Evolutionary conservation across 176 grass and related monocot genomes (phyloP).

Genomic region (Raddia guianensis): DNA sequence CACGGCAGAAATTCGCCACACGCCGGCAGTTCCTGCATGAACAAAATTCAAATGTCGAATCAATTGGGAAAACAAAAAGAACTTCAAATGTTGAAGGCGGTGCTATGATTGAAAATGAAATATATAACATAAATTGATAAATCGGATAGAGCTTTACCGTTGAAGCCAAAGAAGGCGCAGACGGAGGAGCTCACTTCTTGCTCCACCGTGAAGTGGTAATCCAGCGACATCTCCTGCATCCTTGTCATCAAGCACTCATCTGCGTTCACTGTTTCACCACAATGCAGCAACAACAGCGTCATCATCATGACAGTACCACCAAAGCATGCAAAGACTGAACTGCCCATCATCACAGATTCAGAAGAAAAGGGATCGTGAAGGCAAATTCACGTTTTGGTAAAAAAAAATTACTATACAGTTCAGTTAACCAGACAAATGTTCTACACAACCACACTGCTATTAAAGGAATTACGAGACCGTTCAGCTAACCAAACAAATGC

Average conservation of each 20-base stretch:
- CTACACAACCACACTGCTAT: neutral
- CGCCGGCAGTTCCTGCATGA: constrained; percentile 61
- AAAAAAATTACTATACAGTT: neutral
- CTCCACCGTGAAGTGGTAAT: constrained; percentile 91
- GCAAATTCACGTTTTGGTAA: no score
- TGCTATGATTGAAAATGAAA: neutral
- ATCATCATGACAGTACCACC: neutral
- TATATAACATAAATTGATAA: neutral
- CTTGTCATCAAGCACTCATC: constrained; percentile 93
- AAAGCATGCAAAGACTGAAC: neutral
- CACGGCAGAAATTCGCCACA: constrained; percentile 67
- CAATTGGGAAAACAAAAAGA: neutral
- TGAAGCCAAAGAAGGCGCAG: constrained; percentile 83
- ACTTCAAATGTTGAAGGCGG: neutral
- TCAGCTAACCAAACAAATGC: no score
- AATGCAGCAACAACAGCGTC: neutral
- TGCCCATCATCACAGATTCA: neutral
- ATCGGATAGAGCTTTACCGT: constrained; percentile 43
- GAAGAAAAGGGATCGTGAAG: neutral
- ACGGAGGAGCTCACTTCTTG: constrained; percentile 78
- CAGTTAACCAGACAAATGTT: neutral
- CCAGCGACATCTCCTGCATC: constrained; percentile 95
- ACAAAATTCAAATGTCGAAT: neutral
- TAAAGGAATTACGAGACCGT: no score
- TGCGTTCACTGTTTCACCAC: constrained; percentile 62